Conservation (phyloP, 345 rosid species). For the Cardiospermum halicacabum region DNA sequence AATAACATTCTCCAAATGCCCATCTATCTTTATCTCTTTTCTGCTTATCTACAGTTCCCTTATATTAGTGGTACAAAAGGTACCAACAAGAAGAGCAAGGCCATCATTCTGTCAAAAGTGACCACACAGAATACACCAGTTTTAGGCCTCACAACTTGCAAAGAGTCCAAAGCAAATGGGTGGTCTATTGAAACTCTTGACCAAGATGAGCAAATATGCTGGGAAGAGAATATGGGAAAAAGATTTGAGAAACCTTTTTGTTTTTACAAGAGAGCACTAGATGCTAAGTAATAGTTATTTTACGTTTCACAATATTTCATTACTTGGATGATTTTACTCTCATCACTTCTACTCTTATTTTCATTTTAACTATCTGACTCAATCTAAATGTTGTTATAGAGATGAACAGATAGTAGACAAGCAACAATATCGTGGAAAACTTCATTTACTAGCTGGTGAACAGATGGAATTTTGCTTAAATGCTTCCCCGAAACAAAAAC, state of each 20-base stretch:
- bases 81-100: slow-evolving; percentile 10
- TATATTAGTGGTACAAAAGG: slow-evolving; percentile 27
- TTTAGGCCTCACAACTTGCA: slow-evolving; percentile 68
- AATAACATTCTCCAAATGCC: neutral
- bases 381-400: slow-evolving; percentile 33
- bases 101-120: slow-evolving; percentile 15
- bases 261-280: slow-evolving; percentile 56
- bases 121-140: slow-evolving; percentile 23
- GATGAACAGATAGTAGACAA: slow-evolving; percentile 40
- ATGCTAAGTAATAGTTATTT: slow-evolving; percentile 39
- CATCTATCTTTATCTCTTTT: slow-evolving; percentile 5
- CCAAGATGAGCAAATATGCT: slow-evolving; percentile 57
- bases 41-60: slow-evolving; percentile 45
- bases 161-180: slow-evolving; percentile 48
- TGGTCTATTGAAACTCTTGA: slow-evolving; percentile 50
- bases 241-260: slow-evolving; percentile 42
- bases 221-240: slow-evolving; percentile 38
- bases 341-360: neutral
- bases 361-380: neutral
- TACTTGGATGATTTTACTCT: neutral
- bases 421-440: slow-evolving; percentile 35
- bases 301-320: slow-evolving; percentile 2
- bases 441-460: slow-evolving; percentile 48
- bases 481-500: slow-evolving; percentile 63
- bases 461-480: slow-evolving; percentile 61